Evolutionary conservation across 2,329 filamentous ascomycete species (phyloP).

Genomic region (Cadophora gregata): DNA sequence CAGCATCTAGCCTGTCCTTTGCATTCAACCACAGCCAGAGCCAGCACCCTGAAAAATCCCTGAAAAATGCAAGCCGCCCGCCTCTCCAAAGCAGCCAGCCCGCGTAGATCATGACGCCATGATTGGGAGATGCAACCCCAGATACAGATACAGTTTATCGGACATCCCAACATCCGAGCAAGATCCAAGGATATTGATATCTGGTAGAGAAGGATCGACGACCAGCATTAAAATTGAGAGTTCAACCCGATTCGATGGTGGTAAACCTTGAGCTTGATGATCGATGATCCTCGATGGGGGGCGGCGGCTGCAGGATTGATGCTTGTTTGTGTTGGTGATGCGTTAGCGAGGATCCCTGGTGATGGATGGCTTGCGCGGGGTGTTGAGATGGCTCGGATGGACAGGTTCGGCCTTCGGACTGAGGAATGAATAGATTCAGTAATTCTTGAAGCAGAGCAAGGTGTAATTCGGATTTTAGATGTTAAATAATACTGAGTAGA

Average conservation of each 20-base stretch:
- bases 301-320: background rate
- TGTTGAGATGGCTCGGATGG: too few species aligned
- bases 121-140: too few species aligned
- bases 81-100: too few species aligned
- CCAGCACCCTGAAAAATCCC: background rate
- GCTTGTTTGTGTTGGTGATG: background rate
- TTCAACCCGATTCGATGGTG: background rate
- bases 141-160: too few species aligned
- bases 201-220: background rate
- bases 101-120: constrained; percentile 14
- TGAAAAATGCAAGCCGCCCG: too few species aligned
- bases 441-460: background rate
- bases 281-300: background rate
- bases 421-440: too few species aligned
- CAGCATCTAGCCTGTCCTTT: background rate
- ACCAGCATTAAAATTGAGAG: background rate
- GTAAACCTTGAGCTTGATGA: background rate
- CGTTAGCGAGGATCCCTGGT: background rate
- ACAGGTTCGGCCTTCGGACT: too few species aligned
- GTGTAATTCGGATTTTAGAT: background rate
- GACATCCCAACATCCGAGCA: too few species aligned
- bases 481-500: background rate
- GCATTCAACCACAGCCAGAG: background rate
- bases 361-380: too few species aligned
- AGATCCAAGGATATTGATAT: too few species aligned